These are phyloP conservation scores for Globisporangium paddicum DNA, from an alignment of 352 stramenopile genomes.

Conservation along the genomic window DNA sequence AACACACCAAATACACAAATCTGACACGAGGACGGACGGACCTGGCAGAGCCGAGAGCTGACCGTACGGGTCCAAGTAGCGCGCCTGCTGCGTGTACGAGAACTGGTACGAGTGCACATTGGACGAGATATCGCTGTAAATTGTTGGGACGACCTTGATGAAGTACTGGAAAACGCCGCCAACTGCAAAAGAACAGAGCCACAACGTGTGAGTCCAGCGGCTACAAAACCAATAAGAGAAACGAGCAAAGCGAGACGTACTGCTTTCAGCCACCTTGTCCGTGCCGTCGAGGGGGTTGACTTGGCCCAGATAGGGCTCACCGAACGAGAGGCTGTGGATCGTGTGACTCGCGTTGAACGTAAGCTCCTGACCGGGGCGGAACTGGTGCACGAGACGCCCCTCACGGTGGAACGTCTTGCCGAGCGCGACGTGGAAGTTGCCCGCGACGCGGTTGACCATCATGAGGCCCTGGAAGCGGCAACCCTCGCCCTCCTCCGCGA, in stretches of 20 bases:
- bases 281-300: slow-evolving; percentile 50
- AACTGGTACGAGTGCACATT: slow-evolving; percentile 79
- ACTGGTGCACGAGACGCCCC: slow-evolving; percentile 78
- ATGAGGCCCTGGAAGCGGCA: slow-evolving; percentile 79
- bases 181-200: slow-evolving; percentile 22
- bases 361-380: slow-evolving; percentile 70
- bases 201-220: not conserved
- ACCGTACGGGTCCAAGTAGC: slow-evolving; percentile 62
- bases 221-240: not conserved
- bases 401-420: slow-evolving; percentile 78
- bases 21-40: slow-evolving; percentile 14
- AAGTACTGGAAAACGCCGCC: slow-evolving; percentile 86
- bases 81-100: slow-evolving; percentile 76
- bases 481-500: slow-evolving; percentile 73
- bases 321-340: slow-evolving; percentile 77
- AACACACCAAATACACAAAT: not conserved
- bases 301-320: slow-evolving; percentile 36
- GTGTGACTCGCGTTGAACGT: slow-evolving; percentile 78
- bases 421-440: slow-evolving; percentile 84
- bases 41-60: slow-evolving; percentile 69
- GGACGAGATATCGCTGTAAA: slow-evolving; percentile 74
- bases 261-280: slow-evolving; percentile 35
- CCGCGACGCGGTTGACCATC: slow-evolving; percentile 81
- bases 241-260: slow-evolving; percentile 22
- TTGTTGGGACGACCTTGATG: slow-evolving; percentile 85